Evolutionary conservation across 2,329 filamentous ascomycete genomes (phyloP).

Genomic region (Truncatella angustata): DNA sequence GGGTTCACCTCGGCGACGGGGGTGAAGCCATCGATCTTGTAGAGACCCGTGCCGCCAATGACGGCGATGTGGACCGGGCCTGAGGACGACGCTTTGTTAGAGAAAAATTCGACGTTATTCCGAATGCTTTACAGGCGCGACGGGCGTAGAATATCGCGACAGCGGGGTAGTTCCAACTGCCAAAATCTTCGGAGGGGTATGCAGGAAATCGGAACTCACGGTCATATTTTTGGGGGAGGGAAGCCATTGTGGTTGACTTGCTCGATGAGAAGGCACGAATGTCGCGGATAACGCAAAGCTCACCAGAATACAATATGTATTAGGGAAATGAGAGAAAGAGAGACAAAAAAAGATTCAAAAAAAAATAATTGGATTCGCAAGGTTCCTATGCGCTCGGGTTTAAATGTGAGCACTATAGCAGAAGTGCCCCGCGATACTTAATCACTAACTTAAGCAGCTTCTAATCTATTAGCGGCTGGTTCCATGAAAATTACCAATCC

Average conservation of each 20-base stretch:
- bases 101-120: slow-evolving; percentile 12
- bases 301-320: too few relatives aligned
- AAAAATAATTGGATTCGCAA: too few relatives aligned
- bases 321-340: too few relatives aligned
- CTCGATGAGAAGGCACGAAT: not conserved
- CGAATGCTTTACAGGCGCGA: slow-evolving; percentile 7
- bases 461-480: too few relatives aligned
- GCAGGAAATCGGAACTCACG: slow-evolving; percentile 37
- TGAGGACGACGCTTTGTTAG: slow-evolving; percentile 26
- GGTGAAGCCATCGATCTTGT: slow-evolving; percentile 81
- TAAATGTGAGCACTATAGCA: too few relatives aligned
- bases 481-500: too few relatives aligned
- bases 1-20: slow-evolving; percentile 77
- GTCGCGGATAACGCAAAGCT: too few relatives aligned
- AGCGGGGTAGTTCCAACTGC: not conserved
- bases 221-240: slow-evolving; percentile 58
- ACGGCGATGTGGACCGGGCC: slow-evolving; percentile 80
- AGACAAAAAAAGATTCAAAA: too few relatives aligned
- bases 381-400: too few relatives aligned
- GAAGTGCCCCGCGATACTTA: too few relatives aligned
- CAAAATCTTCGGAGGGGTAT: not conserved
- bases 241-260: slow-evolving; percentile 39
- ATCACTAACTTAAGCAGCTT: too few relatives aligned
- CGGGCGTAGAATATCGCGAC: slow-evolving; percentile 5
- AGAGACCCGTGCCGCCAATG: slow-evolving; percentile 90